A percentile compares a stretch with the other conserved stretches of the same genome.
These are phyloP conservation scores for Metschnikowia santaceciliae DNA, from an alignment of 805 yeast species.

Conservation along the genomic window DNA sequence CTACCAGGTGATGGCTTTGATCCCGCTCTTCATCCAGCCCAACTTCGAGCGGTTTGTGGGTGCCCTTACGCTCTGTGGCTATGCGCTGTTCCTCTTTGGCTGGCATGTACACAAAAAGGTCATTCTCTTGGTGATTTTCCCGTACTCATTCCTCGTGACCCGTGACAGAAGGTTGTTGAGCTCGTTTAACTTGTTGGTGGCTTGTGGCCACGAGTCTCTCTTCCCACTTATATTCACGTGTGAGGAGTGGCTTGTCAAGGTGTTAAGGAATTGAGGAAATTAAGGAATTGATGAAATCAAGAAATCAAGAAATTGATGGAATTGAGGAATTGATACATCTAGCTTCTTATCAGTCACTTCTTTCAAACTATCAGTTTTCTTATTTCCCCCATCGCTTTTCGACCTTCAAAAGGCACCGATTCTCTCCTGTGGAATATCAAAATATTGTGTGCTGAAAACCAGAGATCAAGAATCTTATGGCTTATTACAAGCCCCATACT, in stretches of 20 bases:
- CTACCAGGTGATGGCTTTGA: constrained; percentile 72
- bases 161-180: constrained; percentile 68
- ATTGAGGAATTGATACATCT: no score
- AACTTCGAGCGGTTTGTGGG: constrained; percentile 77
- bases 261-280: constrained; percentile 22
- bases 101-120: constrained; percentile 99
- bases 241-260: constrained; percentile 75
- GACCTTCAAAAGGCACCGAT: no score
- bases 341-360: no score
- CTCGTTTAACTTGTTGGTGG: constrained; percentile 65
- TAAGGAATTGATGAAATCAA: no score
- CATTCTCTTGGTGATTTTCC: constrained; percentile 81
- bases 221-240: constrained; percentile 83
- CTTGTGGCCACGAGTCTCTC: constrained; percentile 81
- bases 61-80: constrained; percentile 82
- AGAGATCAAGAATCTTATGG: no score
- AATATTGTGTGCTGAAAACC: no score
- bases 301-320: no score
- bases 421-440: no score
- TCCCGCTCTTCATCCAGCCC: constrained; percentile 69
- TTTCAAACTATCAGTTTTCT: no score
- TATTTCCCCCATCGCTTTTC: no score
- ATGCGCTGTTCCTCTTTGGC: constrained; percentile 87
- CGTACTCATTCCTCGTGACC: constrained; percentile 73
- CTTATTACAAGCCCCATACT: no score